A percentile compares a stretch with the other conserved stretches of the same genome.
Conservation (phyloP, 345 rosid genomes). For the Trapa incisa region DNA sequence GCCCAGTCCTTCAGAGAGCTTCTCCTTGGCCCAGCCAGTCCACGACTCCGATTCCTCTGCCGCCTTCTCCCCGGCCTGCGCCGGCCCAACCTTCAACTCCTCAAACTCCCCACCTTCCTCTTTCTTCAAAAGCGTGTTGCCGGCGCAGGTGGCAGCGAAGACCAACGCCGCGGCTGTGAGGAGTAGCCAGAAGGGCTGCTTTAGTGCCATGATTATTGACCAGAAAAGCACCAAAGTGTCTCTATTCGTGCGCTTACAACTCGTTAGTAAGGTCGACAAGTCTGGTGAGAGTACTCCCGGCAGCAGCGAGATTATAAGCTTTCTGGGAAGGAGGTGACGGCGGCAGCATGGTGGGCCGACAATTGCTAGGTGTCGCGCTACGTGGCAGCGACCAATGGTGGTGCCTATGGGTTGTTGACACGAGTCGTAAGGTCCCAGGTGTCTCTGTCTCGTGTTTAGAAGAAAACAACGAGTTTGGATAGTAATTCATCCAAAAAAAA, state of each 20-base stretch:
- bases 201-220: conserved; percentile 13
- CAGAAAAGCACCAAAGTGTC: neutral
- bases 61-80: conserved; percentile 10
- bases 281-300: neutral
- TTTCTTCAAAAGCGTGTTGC: conserved; percentile 11
- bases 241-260: neutral
- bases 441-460: conserved; percentile 20
- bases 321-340: neutral
- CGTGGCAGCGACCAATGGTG: neutral
- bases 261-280: neutral
- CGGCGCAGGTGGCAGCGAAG: conserved; percentile 9
- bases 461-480: too few species aligned
- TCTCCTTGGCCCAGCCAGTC: conserved; percentile 50
- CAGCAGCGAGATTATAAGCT: neutral
- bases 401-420: neutral
- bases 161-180: conserved; percentile 2
- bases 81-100: conserved; percentile 6
- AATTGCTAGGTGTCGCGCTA: conserved; percentile 5
- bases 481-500: too few species aligned
- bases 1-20: conserved; percentile 27
- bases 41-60: conserved; percentile 31
- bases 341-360: neutral
- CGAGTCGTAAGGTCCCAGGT: neutral
- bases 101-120: conserved; percentile 12
- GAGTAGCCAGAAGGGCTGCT: conserved; percentile 8